Conservation (phyloP, 2,329 filamentous ascomycete genomes). For the Neofusicoccum ribis region DNA sequence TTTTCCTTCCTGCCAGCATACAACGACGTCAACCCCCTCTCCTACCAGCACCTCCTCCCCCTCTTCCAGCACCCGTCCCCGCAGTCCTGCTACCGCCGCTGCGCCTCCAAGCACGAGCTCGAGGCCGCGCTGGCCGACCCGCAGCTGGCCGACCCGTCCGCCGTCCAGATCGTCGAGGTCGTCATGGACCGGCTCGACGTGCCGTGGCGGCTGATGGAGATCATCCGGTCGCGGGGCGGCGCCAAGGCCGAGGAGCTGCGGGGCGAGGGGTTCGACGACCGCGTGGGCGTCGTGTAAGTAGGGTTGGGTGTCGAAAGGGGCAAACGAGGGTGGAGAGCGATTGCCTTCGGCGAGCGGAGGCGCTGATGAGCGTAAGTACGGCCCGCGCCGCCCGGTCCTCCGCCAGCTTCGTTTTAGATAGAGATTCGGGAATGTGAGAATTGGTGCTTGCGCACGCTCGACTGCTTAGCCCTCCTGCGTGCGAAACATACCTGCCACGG, state of each 20-base stretch:
- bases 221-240: constrained; percentile 38
- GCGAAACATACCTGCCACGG: too few relatives aligned
- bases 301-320: too few relatives aligned
- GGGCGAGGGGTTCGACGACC: constrained; percentile 37
- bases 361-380: too few relatives aligned
- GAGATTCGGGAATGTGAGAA: too few relatives aligned
- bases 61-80: constrained; percentile 41
- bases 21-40: constrained; percentile 42
- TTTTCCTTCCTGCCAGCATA: constrained; percentile 28
- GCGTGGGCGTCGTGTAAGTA: too few relatives aligned
- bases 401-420: too few relatives aligned
- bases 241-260: constrained; percentile 37
- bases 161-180: constrained; percentile 44
- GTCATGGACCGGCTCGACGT: constrained; percentile 45
- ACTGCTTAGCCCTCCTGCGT: too few relatives aligned
- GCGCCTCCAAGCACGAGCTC: constrained; percentile 40
- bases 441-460: too few relatives aligned
- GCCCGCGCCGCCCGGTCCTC: too few relatives aligned
- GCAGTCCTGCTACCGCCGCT: constrained; percentile 36
- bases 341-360: too few relatives aligned
- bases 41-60: constrained; percentile 42
- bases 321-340: too few relatives aligned
- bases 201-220: constrained; percentile 36
- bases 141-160: constrained; percentile 31
- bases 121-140: constrained; percentile 33